phyloP scores from a whole-genome alignment of 305 asterid species.

The Vinca major region DNA sequence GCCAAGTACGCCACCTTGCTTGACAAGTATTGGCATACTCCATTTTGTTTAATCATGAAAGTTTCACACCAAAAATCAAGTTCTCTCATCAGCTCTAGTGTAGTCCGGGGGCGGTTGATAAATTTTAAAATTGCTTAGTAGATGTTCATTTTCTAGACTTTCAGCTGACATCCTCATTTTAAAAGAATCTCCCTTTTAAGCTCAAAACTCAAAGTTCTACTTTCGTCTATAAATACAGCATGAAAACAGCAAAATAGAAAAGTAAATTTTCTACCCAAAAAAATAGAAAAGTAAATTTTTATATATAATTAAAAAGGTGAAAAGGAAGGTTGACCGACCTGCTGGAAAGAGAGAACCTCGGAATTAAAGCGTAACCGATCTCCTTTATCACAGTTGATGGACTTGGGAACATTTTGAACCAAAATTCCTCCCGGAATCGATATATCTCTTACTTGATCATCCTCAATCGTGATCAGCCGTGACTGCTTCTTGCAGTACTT shows the following conservation, averaged over 20 bases:
- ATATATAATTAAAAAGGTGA: not conserved
- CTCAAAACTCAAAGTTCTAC: too few species aligned
- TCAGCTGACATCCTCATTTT: too few species aligned
- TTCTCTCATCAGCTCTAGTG: too few species aligned
- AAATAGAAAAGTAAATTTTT: not conserved
- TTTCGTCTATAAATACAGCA: too few species aligned
- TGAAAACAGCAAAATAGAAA: not conserved
- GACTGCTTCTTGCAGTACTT: slow-evolving; percentile 62
- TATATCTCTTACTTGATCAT: slow-evolving; percentile 56
- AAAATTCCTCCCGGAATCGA: slow-evolving; percentile 65
- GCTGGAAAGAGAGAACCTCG: slow-evolving; percentile 60
- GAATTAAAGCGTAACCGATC: slow-evolving; percentile 68
- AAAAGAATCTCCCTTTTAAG: too few species aligned
- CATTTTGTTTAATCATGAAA: not conserved
- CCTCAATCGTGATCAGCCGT: slow-evolving; percentile 48
- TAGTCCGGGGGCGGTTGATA: too few species aligned
- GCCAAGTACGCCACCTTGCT: too few species aligned
- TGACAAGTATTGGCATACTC: not conserved
- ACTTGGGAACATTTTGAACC: slow-evolving; percentile 62
- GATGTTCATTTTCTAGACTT: too few species aligned
- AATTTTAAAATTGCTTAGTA: too few species aligned
- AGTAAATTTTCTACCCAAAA: too few species aligned
- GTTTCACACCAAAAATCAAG: not conserved
- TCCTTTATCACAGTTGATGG: slow-evolving; percentile 68
- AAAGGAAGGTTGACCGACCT: slow-evolving; percentile 47